Percentiles rank a stretch among this genome's conserved stretches.
These are phyloP conservation scores for Yarrowia phangngaensis DNA, from an alignment of 805 yeast genomes.

Conservation along the genomic window DNA sequence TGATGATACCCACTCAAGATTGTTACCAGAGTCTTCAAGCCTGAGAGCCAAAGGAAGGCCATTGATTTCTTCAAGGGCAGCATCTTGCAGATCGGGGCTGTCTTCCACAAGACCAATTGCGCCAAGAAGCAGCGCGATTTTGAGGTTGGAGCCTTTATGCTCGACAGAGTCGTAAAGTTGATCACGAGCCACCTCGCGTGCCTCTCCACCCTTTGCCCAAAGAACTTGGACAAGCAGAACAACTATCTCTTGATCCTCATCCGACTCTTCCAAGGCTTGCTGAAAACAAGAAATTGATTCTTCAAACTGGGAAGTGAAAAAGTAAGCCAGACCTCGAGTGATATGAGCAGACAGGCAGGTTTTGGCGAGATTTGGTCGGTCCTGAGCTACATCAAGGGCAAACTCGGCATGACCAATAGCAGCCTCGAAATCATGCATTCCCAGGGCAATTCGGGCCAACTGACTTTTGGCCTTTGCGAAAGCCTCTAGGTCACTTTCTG, in stretches of 20 bases:
- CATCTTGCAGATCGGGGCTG: slow-evolving; percentile 53
- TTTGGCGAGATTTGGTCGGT: slow-evolving; percentile 35
- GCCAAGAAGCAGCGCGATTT: slow-evolving; percentile 70
- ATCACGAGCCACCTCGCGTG: slow-evolving; percentile 78
- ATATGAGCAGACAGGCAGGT: slow-evolving; percentile 53
- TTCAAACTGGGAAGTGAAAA: slow-evolving; percentile 60
- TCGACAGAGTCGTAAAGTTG: slow-evolving; percentile 68
- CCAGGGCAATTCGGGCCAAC: slow-evolving; percentile 67
- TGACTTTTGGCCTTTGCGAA: slow-evolving; percentile 65
- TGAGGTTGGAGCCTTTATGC: slow-evolving; percentile 59
- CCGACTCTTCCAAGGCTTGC: slow-evolving; percentile 53
- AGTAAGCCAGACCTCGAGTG: slow-evolving; percentile 67
- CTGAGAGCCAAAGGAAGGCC: slow-evolving; percentile 36
- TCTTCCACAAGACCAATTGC: slow-evolving; percentile 67
- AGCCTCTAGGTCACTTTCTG: slow-evolving; percentile 45
- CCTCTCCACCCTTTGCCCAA: slow-evolving; percentile 69
- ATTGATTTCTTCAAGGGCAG: slow-evolving; percentile 63
- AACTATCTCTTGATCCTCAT: slow-evolving; percentile 62
- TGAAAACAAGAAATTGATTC: slow-evolving; percentile 65
- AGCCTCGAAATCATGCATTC: slow-evolving; percentile 49
- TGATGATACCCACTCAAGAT: slow-evolving; percentile 57
- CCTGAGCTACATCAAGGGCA: slow-evolving; percentile 49
- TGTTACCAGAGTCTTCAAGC: slow-evolving; percentile 47
- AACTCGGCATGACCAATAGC: slow-evolving; percentile 62
- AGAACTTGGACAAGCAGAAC: slow-evolving; percentile 73